A percentile compares a stretch with the other conserved stretches of the same genome.
Evolutionary conservation across 345 rosid genomes (phyloP).

Genomic region (Brassica juncea): DNA sequence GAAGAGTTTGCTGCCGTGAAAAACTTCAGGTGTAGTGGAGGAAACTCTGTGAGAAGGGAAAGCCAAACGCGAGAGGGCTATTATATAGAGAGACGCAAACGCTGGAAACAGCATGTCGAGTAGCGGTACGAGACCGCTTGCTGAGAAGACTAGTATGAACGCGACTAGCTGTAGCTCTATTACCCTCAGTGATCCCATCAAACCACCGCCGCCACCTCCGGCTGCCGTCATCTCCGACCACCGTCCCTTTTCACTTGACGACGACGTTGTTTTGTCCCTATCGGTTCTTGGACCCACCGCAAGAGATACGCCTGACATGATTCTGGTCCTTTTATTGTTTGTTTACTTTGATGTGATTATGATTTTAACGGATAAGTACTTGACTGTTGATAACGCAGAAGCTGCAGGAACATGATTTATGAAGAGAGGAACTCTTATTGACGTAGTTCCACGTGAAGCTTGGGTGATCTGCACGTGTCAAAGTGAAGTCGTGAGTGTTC

Average conservation of each 20-base stretch:
- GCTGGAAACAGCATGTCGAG: slow-evolving; percentile 81
- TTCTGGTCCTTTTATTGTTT: not conserved
- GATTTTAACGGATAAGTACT: slow-evolving; percentile 13
- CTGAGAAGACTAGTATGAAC: slow-evolving; percentile 83
- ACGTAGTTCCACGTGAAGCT: slow-evolving; percentile 38
- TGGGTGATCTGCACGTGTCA: slow-evolving; percentile 28
- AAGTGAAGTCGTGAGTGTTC: slow-evolving; percentile 32
- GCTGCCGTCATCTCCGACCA: slow-evolving; percentile 36
- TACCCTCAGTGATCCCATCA: slow-evolving; percentile 78
- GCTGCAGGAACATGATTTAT: slow-evolving; percentile 18
- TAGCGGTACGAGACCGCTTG: slow-evolving; percentile 83
- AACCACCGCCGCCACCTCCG: slow-evolving; percentile 55
- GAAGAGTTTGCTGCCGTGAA: slow-evolving; percentile 63
- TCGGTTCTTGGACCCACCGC: slow-evolving; percentile 58
- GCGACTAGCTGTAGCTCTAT: slow-evolving; percentile 90
- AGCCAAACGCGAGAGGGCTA: slow-evolving; percentile 64
- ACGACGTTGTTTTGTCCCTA: slow-evolving; percentile 33
- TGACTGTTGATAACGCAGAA: slow-evolving; percentile 9
- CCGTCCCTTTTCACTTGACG: slow-evolving; percentile 36
- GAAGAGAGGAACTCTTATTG: slow-evolving; percentile 14
- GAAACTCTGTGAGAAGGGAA: slow-evolving; percentile 60
- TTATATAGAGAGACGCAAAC: slow-evolving; percentile 58
- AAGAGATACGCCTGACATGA: slow-evolving; percentile 78
- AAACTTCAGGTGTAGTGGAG: slow-evolving; percentile 50
- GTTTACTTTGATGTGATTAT: not conserved